Conservation (phyloP, 1,284 basidiomycete species). For the Trichosporon ovoides region DNA sequence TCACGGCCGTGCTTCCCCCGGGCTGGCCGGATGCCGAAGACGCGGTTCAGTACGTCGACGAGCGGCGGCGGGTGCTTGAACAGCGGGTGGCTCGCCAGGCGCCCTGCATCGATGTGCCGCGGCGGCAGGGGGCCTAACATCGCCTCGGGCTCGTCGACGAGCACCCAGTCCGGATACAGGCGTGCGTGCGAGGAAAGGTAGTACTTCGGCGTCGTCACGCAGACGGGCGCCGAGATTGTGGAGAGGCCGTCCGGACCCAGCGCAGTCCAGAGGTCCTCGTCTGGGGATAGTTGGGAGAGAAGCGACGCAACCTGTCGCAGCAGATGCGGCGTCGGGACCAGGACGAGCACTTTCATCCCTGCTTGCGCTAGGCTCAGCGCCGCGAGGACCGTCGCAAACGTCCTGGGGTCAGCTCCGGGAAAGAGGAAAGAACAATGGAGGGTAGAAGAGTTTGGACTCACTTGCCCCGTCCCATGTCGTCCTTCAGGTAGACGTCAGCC, state of each 20-base stretch:
- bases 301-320: conserved; percentile 25
- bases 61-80: conserved; percentile 29
- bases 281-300: neutral
- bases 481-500: conserved; percentile 30
- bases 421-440: too few relatives aligned
- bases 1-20: neutral
- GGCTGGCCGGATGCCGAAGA: conserved; percentile 18
- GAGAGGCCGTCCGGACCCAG: neutral
- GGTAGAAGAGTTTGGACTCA: conserved; percentile 22
- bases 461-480: conserved; percentile 41
- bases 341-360: conserved; percentile 17
- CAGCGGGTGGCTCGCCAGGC: conserved; percentile 21
- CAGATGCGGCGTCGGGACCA: conserved; percentile 32
- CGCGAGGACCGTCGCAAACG: conserved; percentile 24
- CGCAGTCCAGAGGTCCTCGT: neutral
- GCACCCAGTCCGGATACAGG: conserved; percentile 17
- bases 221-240: conserved; percentile 13
- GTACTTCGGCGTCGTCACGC: conserved; percentile 21
- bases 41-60: conserved; percentile 17
- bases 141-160: conserved; percentile 37
- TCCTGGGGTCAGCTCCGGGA: neutral
- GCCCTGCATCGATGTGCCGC: conserved; percentile 6
- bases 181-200: neutral
- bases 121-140: conserved; percentile 28
- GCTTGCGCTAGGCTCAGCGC: conserved; percentile 19